Percentiles rank a stretch among this genome's conserved stretches.
Conservation (phyloP, 257 asterid genomes). For the Capsicum pubescens region DNA sequence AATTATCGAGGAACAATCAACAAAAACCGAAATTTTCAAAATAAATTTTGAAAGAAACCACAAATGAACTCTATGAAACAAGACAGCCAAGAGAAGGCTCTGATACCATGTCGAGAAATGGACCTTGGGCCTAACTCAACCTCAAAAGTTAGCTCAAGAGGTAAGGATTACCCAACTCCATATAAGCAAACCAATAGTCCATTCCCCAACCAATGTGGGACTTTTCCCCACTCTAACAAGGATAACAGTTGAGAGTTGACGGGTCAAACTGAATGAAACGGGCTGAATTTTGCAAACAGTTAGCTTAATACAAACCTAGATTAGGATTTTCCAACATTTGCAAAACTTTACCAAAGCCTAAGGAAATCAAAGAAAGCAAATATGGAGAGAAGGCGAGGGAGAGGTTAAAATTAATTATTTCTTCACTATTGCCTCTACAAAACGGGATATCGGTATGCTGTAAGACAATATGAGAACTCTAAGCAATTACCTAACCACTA, state of each 20-base stretch:
- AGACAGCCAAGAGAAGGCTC: too few species aligned
- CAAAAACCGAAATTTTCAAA: too few species aligned
- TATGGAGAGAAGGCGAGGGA: not conserved
- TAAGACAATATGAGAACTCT: not conserved
- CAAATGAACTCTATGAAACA: too few species aligned
- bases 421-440: not conserved
- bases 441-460: not conserved
- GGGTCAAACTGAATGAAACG: not conserved
- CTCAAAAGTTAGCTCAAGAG: too few species aligned
- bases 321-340: not conserved
- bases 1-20: too few species aligned
- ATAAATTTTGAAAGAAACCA: too few species aligned
- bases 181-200: too few species aligned
- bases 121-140: too few species aligned
- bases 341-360: not conserved
- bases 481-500: not conserved
- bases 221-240: too few species aligned
- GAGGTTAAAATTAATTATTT: not conserved
- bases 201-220: too few species aligned
- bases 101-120: too few species aligned
- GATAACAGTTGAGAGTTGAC: not conserved
- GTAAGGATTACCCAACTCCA: too few species aligned
- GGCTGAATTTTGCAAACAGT: not conserved
- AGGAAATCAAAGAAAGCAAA: not conserved
- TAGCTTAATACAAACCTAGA: not conserved